Evolutionary conservation across 768 basidiomycete species (phyloP), one percentile per base, ranked within the genome.

Genomic region (Pisolithus sp.): DNA sequence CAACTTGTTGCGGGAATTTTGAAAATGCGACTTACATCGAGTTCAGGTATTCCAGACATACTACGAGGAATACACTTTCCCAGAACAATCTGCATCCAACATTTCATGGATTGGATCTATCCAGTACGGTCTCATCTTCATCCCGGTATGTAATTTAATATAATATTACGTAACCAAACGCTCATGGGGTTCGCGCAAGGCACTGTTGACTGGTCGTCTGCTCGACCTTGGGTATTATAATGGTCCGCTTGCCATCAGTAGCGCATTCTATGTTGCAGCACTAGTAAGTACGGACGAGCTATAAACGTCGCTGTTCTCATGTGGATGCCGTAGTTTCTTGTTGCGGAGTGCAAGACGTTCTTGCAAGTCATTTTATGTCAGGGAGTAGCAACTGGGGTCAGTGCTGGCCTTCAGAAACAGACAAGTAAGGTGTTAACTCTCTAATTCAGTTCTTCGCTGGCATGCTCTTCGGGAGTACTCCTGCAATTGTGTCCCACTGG

Each of bases 111-210:
- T 64, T 38, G 63, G 63, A 23, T 57, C 63, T 6, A 54, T 60
- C 31, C 63, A 64, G 52, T 53, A 53, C 21, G 53, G 48, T 17
- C 48, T 53, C 17, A 45, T 53, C 18, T 53, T 53, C 43, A 24
- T 50, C 17, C 53, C 53, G 18, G 53, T 53, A 39, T 24, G 53
- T 40, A 17, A 20, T 17, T 15, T 15, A 3, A 30, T 15, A 2
- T 47, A 17, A 26, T 28, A 8, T 9, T 5, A 57, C 83, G 80
- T 82, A 49, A 28, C 18, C 34, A 10, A 30, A 21, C 10, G 7
- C 12, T 41, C 8, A 31, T 17, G 26, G 7, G 17, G 17, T 45
- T 26, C 10, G 24, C 26, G n/a, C 23, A 46, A 53, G 53, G 53
- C 53, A 12, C 37, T 53, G 17, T 53, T 53, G 15, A 53, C 53